Conservation (phyloP, 2,329 filamentous ascomycete genomes). For the Fusarium metavorans region DNA sequence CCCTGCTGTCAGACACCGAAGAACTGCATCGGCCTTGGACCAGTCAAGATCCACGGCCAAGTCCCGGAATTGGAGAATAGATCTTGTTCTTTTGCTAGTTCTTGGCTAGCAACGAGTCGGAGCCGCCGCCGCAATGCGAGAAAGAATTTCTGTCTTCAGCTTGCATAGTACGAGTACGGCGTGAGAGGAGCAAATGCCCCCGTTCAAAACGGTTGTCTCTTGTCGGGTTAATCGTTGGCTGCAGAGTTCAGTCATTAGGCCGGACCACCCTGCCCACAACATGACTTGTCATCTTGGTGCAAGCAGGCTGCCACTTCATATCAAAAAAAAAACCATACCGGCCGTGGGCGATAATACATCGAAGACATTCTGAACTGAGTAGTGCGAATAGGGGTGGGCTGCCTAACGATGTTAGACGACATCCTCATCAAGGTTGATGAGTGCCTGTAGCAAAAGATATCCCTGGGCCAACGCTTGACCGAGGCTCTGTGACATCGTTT, state of each 20-base stretch:
- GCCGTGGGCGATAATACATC: neutral
- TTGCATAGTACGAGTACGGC: slow-evolving; percentile 3
- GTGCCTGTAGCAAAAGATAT: neutral
- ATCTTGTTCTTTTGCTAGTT: neutral
- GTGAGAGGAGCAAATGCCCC: slow-evolving; percentile 1
- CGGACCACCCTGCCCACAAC: slow-evolving; percentile 26
- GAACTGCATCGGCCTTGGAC: neutral
- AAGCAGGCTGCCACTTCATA: neutral
- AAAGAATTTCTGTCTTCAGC: neutral
- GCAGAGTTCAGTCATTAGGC: slow-evolving; percentile 22
- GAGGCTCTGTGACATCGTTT: slow-evolving; percentile 8
- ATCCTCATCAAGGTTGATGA: neutral
- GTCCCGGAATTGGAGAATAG: neutral
- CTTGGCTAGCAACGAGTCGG: slow-evolving; percentile 1
- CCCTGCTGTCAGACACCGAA: neutral
- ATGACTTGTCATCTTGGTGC: slow-evolving; percentile 36
- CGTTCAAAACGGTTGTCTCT: slow-evolving; percentile 4
- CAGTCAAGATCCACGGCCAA: neutral
- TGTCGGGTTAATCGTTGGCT: slow-evolving; percentile 39
- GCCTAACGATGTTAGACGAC: neutral
- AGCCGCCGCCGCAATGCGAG: slow-evolving; percentile 2
- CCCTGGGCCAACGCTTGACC: slow-evolving; percentile 4
- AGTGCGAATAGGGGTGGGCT: neutral
- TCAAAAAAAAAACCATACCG: neutral
- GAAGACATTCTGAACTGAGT: neutral